Evolutionary conservation across 345 rosid species (phyloP), one percentile per base, ranked within the genome.

Genomic region (Eutrema japonicum): DNA sequence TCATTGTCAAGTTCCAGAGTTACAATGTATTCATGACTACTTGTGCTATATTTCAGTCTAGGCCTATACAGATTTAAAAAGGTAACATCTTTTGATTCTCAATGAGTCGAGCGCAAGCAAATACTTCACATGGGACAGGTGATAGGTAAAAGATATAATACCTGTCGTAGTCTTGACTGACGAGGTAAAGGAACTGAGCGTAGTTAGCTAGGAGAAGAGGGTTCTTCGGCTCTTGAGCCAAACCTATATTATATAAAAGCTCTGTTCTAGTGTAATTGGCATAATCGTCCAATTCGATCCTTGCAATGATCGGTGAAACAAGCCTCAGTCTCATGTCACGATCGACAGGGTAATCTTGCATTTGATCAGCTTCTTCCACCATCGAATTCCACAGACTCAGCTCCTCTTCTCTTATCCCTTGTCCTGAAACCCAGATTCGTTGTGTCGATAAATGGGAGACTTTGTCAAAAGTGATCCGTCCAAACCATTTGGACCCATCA

Each of bases 151-250:
- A 33, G 43, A 36, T 43, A 3, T 38, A 66, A 42, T 65, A 92
- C 98, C 96, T 86, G 80, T 86, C 85, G 63, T 83, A 76, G 74
- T 87, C 90, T 26, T 48, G 83, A 64, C 75, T 48, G 10, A 87
- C 88, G 5, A 79, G 80, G 85, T 60, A 77, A 56, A 87, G 92
- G 63, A 89, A 93, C 79, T 79, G 92, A 3, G 92, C 98, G 60
- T 89, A 93, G 78, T 90, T 93, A 12, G 79, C 65, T 3, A 89
- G 82, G 58, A 91, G 77, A 55, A 91, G 83, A 43, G 84, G 73
- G 65, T 83, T 85, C 45, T 74, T 48, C 2, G 98, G 96, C 61
- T 91, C 93, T 75, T 81, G 82, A 3, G 87, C 84, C 36, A 89
- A 27, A 36, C 78, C 56, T 77, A 83, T 82, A 50, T 90, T 91